A percentile compares a stretch with the other conserved stretches of the same genome.
Evolutionary conservation across 1,139 yeast genomes (phyloP).

Genomic region (Geotrichum candidum): DNA sequence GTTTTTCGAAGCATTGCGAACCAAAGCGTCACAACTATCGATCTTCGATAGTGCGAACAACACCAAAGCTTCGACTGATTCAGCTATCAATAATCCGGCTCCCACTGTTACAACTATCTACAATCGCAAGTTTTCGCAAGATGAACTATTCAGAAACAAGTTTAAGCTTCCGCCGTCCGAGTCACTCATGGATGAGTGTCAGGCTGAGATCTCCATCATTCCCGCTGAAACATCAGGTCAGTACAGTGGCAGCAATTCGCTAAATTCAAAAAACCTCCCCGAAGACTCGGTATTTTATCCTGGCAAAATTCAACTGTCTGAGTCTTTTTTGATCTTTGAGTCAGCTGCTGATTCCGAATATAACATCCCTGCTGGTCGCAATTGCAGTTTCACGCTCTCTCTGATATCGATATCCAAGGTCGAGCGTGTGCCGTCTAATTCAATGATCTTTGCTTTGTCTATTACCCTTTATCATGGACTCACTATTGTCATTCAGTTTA

Average conservation of each 20-base stretch:
- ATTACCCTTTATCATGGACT: constrained; percentile 64
- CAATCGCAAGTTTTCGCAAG: constrained; percentile 43
- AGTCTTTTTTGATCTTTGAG: constrained; percentile 68
- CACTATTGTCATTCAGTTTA: constrained; percentile 59
- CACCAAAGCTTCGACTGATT: constrained; percentile 9
- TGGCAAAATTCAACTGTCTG: constrained; percentile 65
- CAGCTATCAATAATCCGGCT: constrained; percentile 25
- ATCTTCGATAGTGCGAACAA: constrained; percentile 36
- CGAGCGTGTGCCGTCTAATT: constrained; percentile 71
- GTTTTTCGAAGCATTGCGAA: constrained; percentile 44
- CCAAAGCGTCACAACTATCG: constrained; percentile 43
- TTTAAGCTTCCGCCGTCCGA: constrained; percentile 70
- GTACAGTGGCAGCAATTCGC: constrained; percentile 25
- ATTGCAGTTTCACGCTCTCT: constrained; percentile 66
- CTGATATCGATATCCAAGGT: constrained; percentile 76
- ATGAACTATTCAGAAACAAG: constrained; percentile 61
- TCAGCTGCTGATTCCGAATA: constrained; percentile 39
- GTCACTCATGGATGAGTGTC: constrained; percentile 55
- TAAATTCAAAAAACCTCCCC: constrained; percentile 27
- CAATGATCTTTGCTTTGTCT: constrained; percentile 75
- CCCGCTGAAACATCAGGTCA: constrained; percentile 27
- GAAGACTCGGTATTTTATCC: constrained; percentile 35
- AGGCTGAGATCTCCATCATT: constrained; percentile 59
- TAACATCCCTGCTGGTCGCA: constrained; percentile 32
- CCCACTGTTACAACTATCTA: constrained; percentile 30